A percentile compares a stretch with the other conserved stretches of the same genome.
These are phyloP conservation scores for Quercus suber DNA, from an alignment of 306 rosid species.

Conservation along the genomic window DNA sequence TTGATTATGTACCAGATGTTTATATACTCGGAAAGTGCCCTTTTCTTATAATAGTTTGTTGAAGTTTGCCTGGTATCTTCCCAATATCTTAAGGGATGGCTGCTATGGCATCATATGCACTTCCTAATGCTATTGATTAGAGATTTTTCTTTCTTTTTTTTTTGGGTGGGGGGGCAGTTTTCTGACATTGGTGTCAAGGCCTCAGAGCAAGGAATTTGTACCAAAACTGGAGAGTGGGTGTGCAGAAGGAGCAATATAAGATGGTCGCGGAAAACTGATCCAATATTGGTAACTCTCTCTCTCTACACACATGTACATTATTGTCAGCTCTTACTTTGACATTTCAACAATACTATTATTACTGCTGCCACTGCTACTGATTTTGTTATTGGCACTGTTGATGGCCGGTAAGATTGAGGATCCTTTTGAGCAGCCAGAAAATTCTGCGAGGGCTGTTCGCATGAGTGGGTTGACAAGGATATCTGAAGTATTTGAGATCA, in stretches of 20 bases:
- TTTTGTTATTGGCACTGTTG: conserved; percentile 13
- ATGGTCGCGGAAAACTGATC: conserved; percentile 71
- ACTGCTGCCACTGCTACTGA: conserved; percentile 28
- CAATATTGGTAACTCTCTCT: conserved; percentile 62
- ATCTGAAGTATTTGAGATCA: conserved; percentile 43
- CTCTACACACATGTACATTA: neutral
- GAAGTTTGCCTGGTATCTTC: conserved; percentile 8
- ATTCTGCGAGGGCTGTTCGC: conserved; percentile 60
- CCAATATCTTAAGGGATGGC: neutral
- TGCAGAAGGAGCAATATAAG: conserved; percentile 45
- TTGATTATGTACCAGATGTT: conserved; percentile 2
- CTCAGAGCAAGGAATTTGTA: conserved; percentile 51
- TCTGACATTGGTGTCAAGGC: conserved; percentile 46
- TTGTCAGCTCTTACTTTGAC: neutral
- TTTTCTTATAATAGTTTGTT: conserved; percentile 1
- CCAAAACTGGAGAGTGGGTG: conserved; percentile 68
- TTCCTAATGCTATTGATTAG: neutral
- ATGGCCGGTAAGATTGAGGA: conserved; percentile 68
- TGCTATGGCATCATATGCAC: conserved; percentile 3
- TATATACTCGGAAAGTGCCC: neutral
- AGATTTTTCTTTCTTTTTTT: neutral
- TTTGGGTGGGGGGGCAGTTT: conserved; percentile 41
- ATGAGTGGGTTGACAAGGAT: conserved; percentile 47
- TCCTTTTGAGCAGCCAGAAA: conserved; percentile 85
- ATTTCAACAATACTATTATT: neutral